Conservation (phyloP, 148 eudicot species). For the Camellia granthamiana region DNA sequence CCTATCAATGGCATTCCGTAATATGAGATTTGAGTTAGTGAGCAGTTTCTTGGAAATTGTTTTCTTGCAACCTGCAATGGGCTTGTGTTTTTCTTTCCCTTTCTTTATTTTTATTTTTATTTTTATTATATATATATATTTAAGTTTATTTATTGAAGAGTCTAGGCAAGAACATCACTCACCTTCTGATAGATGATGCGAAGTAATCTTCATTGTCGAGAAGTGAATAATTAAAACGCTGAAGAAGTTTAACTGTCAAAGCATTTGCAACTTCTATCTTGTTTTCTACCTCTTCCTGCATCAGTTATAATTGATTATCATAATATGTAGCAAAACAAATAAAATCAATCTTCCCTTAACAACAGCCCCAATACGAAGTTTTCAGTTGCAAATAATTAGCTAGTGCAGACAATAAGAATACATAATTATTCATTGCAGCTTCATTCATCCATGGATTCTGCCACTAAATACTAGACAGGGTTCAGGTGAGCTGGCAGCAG, state of each 20-base stretch:
- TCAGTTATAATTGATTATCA: neutral
- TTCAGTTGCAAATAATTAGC: too few species aligned
- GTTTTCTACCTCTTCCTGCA: constrained; percentile 86
- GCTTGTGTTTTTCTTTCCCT: neutral
- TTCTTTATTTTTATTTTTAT: too few species aligned
- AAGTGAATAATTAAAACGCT: constrained; percentile 81
- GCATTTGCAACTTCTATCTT: constrained; percentile 93
- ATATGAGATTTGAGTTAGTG: neutral
- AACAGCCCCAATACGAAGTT: too few species aligned
- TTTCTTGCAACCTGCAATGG: neutral
- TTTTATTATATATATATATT: too few species aligned
- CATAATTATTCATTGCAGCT: too few species aligned
- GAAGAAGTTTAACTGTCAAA: constrained; percentile 72
- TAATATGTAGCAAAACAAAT: neutral
- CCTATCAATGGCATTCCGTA: neutral
- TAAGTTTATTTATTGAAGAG: neutral
- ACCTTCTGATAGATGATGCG: constrained; percentile 84
- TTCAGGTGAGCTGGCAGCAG: too few species aligned
- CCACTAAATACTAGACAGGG: neutral
- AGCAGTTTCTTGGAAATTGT: neutral
- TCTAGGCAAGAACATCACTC: constrained; percentile 4
- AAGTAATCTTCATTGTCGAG: constrained; percentile 75
- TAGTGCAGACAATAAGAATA: too few species aligned
- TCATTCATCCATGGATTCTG: too few species aligned
- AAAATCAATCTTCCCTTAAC: too few species aligned